Base-by-base conservation (phyloP, 2,329 filamentous ascomycete species). In the Cordyceps fumosorosea region DNA sequence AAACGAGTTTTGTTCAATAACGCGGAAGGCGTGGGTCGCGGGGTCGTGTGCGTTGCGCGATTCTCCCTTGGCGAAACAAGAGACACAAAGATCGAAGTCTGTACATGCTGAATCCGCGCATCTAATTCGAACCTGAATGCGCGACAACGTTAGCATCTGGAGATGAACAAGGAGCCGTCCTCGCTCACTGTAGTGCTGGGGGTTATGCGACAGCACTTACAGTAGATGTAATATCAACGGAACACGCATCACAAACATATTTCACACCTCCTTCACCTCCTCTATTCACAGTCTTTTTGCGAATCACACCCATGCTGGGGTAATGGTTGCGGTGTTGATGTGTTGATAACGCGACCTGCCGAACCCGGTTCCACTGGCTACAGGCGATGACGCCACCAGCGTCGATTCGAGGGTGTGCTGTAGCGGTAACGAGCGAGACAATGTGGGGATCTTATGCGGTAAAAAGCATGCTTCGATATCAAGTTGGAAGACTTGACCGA, bases 1-100 rank as follows among this genome's bases (percentile, higher is more conserved):
- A 56, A 99, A 96, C 0, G 93, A 97, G 72, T 99, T 96, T 71
- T 98, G 95, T 74, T 99, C 95, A 67, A 99, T 97, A 40, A 99
- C 95, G 65, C 91, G 89, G 74, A 88, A 99, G 16, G 91, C 81
- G 76, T 99, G 95, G 14, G 89, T 90, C 5, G 87, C 83, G 8
- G 95, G 93, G 67, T 96, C 88, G 74, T 99, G 95, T 62, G 89
- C 87, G 69, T 91, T 90, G 65, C 90, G 91, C 52, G 84, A 81
- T 69, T 91, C 85, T 66, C 91, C 93, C 66, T 89, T 87, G 40
- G 91, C 84, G 75, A 99, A 99, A 76, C 95, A 99, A 60, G 91
- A 89, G 44, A 99, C 95, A 73, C 95, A 99, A 58, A 99, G 87
- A 73, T 99, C 95, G 74, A 97, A 99, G 71, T 99, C 95, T 71